Evolutionary conservation across 2,329 filamentous ascomycete species (phyloP).

Genomic region (Fusarium sp.): DNA sequence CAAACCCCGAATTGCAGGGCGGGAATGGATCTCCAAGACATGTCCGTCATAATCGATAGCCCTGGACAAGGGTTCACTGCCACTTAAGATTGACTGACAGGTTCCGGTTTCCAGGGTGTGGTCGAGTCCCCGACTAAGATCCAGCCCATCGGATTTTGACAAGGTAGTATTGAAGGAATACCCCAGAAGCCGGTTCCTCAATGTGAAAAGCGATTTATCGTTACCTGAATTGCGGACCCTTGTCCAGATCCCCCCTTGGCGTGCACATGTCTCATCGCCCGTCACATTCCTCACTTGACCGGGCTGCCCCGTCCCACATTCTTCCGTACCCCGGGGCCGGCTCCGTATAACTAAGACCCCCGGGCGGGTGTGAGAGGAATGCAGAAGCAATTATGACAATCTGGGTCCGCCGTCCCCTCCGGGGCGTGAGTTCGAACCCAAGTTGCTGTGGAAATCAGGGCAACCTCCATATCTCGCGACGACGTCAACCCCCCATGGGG

Average conservation of each 20-base stretch:
- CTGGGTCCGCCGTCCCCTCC: constrained; percentile 14
- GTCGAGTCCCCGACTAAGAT: constrained; percentile 14
- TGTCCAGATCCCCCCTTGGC: constrained; percentile 11
- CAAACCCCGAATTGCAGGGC: constrained; percentile 19
- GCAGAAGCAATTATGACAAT: constrained; percentile 32
- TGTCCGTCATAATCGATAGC: constrained; percentile 17
- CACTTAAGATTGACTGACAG: constrained; percentile 27
- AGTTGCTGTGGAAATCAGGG: constrained; percentile 41
- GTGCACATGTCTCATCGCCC: constrained; percentile 32
- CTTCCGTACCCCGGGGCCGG: constrained; percentile 38
- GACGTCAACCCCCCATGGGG: constrained; percentile 22
- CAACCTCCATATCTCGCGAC: constrained; percentile 27
- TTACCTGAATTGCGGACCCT: constrained; percentile 20
- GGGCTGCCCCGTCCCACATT: constrained; percentile 39
- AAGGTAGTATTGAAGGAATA: constrained; percentile 26
- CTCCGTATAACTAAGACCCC: constrained; percentile 32
- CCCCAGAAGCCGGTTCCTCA: constrained; percentile 28
- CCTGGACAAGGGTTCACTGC: constrained; percentile 30
- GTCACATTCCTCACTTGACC: constrained; percentile 41
- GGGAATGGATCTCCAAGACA: constrained; percentile 40
- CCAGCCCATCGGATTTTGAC: constrained; percentile 29
- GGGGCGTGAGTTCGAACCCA: constrained; percentile 1
- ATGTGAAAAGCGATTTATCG: constrained; percentile 21
- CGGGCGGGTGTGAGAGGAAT: constrained; percentile 40
- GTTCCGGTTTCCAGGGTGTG: constrained; percentile 41